Conservation (phyloP, 371 early-diverging fungal genomes). For the Umbelopsis sp. region DNA sequence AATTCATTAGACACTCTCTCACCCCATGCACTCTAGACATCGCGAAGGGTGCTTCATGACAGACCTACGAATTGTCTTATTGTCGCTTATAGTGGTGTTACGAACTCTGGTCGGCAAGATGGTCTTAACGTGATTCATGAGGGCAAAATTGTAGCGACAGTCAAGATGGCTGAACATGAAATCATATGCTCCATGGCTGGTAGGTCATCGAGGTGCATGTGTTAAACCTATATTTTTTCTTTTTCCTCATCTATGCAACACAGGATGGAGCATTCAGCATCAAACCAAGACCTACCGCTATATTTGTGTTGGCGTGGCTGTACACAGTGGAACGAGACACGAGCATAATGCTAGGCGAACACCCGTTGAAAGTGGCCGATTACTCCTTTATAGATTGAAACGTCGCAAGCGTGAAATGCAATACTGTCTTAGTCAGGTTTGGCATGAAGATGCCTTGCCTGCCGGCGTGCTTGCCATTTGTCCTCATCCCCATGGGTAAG, state of each 20-base stretch:
- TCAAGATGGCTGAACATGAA: constrained; percentile 13
- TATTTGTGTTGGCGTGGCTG: constrained; percentile 42
- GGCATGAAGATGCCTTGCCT: constrained; percentile 36
- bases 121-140: neutral
- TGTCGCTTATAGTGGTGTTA: constrained; percentile 6
- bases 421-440: constrained; percentile 33
- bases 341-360: constrained; percentile 12
- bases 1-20: neutral
- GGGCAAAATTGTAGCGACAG: neutral
- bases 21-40: neutral
- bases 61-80: constrained; percentile 1
- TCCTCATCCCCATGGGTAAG: constrained; percentile 49
- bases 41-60: constrained; percentile 11
- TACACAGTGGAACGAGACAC: neutral
- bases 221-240: neutral
- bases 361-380: constrained; percentile 33
- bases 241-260: neutral
- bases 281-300: constrained; percentile 36
- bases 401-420: constrained; percentile 2
- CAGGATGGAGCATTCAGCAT: constrained; percentile 42
- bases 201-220: neutral
- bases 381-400: constrained; percentile 44
- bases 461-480: constrained; percentile 46
- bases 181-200: neutral
- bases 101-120: neutral